Evolutionary conservation across 73 alveolate genomes (phyloP).

Genomic region (Tetrahymena thermophila): DNA sequence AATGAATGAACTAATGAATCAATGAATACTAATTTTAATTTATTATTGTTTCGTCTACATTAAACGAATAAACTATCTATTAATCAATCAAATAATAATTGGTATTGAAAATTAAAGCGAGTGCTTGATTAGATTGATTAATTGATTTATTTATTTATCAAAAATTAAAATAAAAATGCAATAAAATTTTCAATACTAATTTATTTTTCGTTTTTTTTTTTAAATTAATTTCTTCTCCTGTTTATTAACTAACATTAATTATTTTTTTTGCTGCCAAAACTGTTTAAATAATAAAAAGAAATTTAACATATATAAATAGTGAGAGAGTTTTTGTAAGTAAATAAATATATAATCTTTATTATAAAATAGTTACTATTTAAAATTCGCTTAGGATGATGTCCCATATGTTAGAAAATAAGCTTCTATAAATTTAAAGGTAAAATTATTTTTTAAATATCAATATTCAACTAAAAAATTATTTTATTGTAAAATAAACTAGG

Average conservation of each 20-base stretch:
- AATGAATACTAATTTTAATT: neutral
- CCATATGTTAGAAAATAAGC: slow-evolving; percentile 32
- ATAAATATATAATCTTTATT: neutral
- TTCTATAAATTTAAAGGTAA: slow-evolving; percentile 28
- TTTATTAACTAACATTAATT: neutral
- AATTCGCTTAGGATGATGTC: slow-evolving; percentile 16
- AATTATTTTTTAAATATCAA: neutral
- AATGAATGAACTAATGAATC: too few relatives aligned
- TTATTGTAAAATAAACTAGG: neutral
- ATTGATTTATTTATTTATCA: neutral
- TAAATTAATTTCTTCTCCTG: neutral
- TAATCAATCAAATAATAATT: neutral
- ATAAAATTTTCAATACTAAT: neutral
- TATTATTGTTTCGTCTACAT: neutral
- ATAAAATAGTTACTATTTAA: neutral
- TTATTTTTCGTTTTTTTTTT: neutral
- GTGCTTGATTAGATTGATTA: neutral
- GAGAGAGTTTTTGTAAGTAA: neutral
- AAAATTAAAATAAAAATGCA: neutral
- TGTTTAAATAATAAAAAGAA: neutral
- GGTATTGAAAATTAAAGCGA: neutral
- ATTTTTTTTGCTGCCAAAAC: neutral
- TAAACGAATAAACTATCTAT: neutral
- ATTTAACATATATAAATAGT: neutral
- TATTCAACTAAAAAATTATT: neutral